Evolutionary conservation across 345 rosid species (phyloP), one percentile per base, ranked within the genome.

Genomic region (Salix dunnii): DNA sequence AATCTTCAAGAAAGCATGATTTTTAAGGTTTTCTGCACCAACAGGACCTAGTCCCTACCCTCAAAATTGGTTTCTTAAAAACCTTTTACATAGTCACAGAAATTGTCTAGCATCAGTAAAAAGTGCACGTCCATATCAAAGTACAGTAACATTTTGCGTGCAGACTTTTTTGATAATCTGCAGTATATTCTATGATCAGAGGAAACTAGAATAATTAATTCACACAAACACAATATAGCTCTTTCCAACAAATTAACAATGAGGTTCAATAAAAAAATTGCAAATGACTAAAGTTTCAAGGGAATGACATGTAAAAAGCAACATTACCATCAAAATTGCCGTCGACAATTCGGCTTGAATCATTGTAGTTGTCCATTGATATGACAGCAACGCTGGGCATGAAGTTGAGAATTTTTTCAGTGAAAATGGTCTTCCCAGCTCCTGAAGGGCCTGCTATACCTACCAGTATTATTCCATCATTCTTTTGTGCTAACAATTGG

Each of bases 391-490:
- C 85, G 79, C 95, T 92, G 20, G 98, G 97, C 87, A 96, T 76
- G 69, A 94, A 96, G 78, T 85, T 90, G 74, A 88, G 88, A 49
- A 94, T 90, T 95, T 92, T 96, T 78, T 96, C 98, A 2, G 99
- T 90, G 55, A 96, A 91, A 23, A 96, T 86, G 14, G 97, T 90
- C 91, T 96, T 96, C 77, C 99, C 99, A n/a, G 99, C 97, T 74
- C 99, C 99, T 78, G 99, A 96, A 78, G 99, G 99, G 61, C 99
- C 99, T 33, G 99, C 98, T 58, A 96, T 81, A 11, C 98, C 99
- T 68, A 94, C 88, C 88, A 94, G 73, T 78, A 90, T 84, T 5
- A 96, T 89, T 80, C 98, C 97, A 53, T 96, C 93, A 76, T 91
- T 94, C 83, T 87, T 91, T 82, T 96, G 97, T 42, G 93, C 91